Conservation (phyloP, 352 stramenopile species). For the Peronospora farinosa region DNA sequence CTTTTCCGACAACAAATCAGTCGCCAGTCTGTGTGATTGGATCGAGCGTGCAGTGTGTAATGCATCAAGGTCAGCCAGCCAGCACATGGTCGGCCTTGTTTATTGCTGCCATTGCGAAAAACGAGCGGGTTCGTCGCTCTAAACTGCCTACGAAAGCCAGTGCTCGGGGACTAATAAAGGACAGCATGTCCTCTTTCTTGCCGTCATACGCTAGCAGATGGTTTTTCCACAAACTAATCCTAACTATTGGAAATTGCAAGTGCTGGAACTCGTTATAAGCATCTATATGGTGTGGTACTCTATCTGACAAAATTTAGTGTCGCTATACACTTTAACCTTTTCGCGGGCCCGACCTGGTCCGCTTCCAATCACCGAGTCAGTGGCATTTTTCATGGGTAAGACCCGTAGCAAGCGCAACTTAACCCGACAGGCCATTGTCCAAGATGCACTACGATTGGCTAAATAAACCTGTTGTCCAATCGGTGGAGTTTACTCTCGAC, state of each 20-base stretch:
- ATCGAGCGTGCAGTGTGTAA: too few relatives aligned
- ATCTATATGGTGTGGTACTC: background rate
- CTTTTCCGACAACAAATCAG: background rate
- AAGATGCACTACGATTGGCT: conserved; percentile 9
- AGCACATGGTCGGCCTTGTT: background rate
- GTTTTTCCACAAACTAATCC: conserved; percentile 5
- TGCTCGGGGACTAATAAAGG: conserved; percentile 10
- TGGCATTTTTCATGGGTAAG: conserved; percentile 31
- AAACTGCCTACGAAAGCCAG: conserved; percentile 14
- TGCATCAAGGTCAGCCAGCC: background rate
- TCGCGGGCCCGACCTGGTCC: conserved; percentile 1
- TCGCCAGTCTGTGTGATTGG: too few relatives aligned
- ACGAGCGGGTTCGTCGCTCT: conserved; percentile 14
- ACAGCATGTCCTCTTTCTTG: conserved; percentile 11
- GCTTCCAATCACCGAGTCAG: conserved; percentile 6
- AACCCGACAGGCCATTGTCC: background rate
- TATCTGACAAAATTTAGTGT: too few relatives aligned
- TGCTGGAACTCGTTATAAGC: background rate
- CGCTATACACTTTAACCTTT: background rate
- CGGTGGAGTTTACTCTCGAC: conserved; percentile 5
- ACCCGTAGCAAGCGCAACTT: conserved; percentile 11
- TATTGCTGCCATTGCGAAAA: background rate
- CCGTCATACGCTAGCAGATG: conserved; percentile 3
- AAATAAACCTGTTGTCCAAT: background rate
- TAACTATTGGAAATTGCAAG: background rate